A percentile compares a stretch with the other conserved stretches of the same genome.
Conservation (phyloP, 345 rosid genomes). For the Isatis tinctoria region DNA sequence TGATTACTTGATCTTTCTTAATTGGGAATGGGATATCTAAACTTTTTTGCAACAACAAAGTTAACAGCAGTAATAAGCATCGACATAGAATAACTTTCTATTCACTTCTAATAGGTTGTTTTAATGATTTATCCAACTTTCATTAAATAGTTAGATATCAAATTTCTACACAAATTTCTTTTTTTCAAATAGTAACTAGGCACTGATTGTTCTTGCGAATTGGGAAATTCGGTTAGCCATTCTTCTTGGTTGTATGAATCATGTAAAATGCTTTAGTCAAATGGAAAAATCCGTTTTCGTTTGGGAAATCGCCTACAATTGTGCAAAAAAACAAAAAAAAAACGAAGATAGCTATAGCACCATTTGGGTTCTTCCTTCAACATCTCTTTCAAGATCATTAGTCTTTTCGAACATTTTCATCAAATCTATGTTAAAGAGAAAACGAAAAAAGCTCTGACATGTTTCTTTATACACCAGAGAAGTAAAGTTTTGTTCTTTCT, state of each 20-base stretch:
- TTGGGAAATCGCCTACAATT: not conserved
- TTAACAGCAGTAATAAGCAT: not conserved
- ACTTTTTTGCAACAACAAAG: not conserved
- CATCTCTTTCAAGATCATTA: not conserved
- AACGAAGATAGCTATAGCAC: not conserved
- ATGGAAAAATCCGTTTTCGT: not conserved
- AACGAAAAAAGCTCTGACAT: constrained; percentile 10
- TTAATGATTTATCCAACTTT: not conserved
- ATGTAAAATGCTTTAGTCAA: not conserved
- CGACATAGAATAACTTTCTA: too few species aligned
- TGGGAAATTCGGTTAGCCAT: not conserved
- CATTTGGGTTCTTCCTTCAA: not conserved
- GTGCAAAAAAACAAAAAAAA: too few species aligned
- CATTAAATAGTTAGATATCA: not conserved
- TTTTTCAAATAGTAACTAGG: not conserved
- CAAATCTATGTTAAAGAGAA: constrained; percentile 5
- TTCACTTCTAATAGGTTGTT: not conserved
- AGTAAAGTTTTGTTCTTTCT: constrained; percentile 1
- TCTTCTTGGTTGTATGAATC: not conserved
- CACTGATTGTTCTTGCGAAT: not conserved
- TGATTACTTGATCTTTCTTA: not conserved
- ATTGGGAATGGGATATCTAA: not conserved
- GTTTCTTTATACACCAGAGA: constrained; percentile 19
- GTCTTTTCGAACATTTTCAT: not conserved
- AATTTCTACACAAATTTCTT: not conserved